A percentile compares a stretch with the other conserved stretches of the same genome.
Evolutionary conservation across 108 stramenopile species (phyloP).

Genomic region (Epipyxis sp.): DNA sequence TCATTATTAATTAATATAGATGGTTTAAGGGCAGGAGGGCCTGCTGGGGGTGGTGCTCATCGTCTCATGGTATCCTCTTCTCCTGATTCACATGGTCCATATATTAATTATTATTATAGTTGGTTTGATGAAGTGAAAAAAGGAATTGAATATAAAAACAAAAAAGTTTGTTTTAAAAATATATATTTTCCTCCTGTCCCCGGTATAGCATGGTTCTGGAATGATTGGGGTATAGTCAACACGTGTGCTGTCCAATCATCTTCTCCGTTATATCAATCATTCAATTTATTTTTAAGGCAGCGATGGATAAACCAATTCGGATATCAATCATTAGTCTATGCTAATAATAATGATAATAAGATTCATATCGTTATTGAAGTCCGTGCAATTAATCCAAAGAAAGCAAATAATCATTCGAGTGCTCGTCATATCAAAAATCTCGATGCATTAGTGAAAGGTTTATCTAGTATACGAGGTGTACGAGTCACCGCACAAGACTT

Average conservation of each 20-base stretch:
- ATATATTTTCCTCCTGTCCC: not conserved
- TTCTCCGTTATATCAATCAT: conserved; percentile 33
- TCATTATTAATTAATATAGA: conserved; percentile 20
- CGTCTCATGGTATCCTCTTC: not conserved
- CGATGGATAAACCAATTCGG: not conserved
- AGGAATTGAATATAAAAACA: not conserved
- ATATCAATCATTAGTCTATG: not conserved
- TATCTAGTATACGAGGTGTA: not conserved
- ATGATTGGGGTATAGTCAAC: conserved; percentile 20
- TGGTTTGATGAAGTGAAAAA: conserved; percentile 27
- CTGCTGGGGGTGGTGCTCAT: conserved; percentile 19
- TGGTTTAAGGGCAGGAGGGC: conserved; percentile 18
- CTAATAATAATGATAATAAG: not conserved
- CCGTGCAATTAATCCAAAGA: not conserved
- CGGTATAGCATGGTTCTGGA: conserved; percentile 29
- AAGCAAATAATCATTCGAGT: not conserved
- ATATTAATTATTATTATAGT: not conserved
- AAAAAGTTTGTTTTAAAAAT: conserved; percentile 5
- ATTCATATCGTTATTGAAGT: conserved; percentile 25
- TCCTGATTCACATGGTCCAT: conserved; percentile 26
- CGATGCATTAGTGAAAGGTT: not conserved
- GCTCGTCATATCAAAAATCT: conserved; percentile 1
- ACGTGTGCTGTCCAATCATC: conserved; percentile 1
- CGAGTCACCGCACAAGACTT: conserved; percentile 21
- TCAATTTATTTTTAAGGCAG: not conserved